Evolutionary conservation across 352 stramenopile genomes (phyloP), one percentile per base, ranked within the genome.

Genomic region (Thalassiosira allenii): DNA sequence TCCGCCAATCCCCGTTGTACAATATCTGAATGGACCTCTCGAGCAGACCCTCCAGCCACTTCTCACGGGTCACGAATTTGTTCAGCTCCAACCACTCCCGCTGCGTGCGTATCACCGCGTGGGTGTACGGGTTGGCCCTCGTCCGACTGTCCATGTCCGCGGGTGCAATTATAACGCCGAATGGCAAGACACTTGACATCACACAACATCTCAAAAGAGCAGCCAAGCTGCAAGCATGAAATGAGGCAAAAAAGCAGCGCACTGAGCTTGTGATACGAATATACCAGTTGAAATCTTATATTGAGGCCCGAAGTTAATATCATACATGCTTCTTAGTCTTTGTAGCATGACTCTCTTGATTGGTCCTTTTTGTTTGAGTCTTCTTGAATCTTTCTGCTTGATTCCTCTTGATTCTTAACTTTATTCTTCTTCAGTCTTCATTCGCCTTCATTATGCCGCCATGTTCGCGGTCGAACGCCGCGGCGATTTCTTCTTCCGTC

Each of bases 381-480:
- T n/a, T n/a, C n/a, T n/a, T n/a, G n/a, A n/a, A n/a, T n/a, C n/a
- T n/a, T n/a, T n/a, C n/a, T n/a, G n/a, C n/a, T n/a, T 47, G 40
- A 17, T 47, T 47, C 40, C 9, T 47, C 40, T 47, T 47, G 9
- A 47, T 47, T 47, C 9, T 47, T 47, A 9, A 47, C 40, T 47
- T 47, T 47, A 9, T 47, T 47, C 40, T 17, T 47, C 9, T 9
- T 47, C 40, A 47, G 37, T 17, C 37, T 47, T 47, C 49, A 57
- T 57, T 57, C 49, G 65, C 65, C 23, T 65, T 75, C 32, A 25
- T 33, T 17, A 67, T 75, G 1, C 65, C 65, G 14, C 65, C 65
- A 27, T 75, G 27, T 9, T 33, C 14, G 44, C 64, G 5, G 34
- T 75, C 51, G 20, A 75, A 75, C 33, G 32, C 30, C 4, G 25